Base-by-base conservation (phyloP, 306 rosid species). In the Abrus pulchellus region DNA sequence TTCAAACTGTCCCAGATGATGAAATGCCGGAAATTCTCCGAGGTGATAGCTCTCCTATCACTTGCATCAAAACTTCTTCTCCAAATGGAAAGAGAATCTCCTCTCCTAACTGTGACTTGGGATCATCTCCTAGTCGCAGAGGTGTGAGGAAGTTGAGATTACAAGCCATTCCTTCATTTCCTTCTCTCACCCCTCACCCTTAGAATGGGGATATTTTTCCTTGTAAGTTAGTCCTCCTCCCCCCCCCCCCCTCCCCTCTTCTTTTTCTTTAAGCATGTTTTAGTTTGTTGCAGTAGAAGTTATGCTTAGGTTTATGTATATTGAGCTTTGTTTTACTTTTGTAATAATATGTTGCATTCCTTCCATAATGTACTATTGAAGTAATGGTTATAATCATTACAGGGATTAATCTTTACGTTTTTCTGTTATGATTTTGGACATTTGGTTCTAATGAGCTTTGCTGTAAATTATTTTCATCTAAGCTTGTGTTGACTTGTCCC, bases 141-240 rank as follows among this genome's bases (percentile, higher is more conserved):
- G 88, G 90, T 8, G 97, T 94, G 64, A 90, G 97, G 84, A 94
- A 90, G 80, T 72, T 94, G 90, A 92, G 92, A 64, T 76, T 92
- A 55, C 99, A 91, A 55, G 92, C 97, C n/a, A 94, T 94, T 75
- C 97, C 97, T 36, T 89, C 97, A 7, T 93, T 91, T 83, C 95
- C 99, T 65, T 88, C 95, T 74, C 93, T 91, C 76, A 87, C 89
- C 73, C 80, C 90, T 40, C 92, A 85, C 74, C 92, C 90, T 52
- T 90, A 78, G 85, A 76, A 53, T 30, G 81, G 49, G 20, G 60
- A 48, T 36, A 6, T 2, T 66, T 70, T 55, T 59, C 13, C 1
- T 57, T 80, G 68, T 14, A 68, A 74, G 79, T 85, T 77, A 70
- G 40, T 44, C 68, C 2, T 30, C 1, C 11, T 14, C 41, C 36